Percentiles rank a stretch among this genome's conserved stretches.
phyloP scores from a whole-genome alignment of 768 basidiomycete species.

The Kwoniella bestiolae region DNA sequence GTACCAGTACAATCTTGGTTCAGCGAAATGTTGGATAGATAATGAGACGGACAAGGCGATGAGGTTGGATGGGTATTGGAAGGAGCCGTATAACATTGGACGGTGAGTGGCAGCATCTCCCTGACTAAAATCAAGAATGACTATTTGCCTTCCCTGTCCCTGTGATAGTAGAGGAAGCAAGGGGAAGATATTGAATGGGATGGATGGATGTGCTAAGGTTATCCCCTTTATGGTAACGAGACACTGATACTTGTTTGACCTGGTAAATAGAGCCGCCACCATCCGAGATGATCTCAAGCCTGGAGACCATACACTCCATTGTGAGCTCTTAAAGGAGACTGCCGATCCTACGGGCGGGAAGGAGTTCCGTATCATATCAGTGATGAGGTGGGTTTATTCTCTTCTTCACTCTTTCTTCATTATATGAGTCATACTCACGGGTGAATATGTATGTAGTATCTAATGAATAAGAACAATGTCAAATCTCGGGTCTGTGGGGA shows the following conservation, averaged over 20 bases:
- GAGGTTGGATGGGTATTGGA: slow-evolving; percentile 48
- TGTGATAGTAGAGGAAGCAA: too few species aligned
- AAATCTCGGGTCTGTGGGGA: too few species aligned
- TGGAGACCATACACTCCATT: slow-evolving; percentile 48
- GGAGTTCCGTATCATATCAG: slow-evolving; percentile 52
- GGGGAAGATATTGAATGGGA: too few species aligned
- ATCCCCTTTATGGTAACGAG: too few species aligned
- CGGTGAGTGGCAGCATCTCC: slow-evolving; percentile 22
- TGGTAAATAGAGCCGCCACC: slow-evolving; percentile 22
- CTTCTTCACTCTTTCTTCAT: too few species aligned
- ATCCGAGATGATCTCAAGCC: slow-evolving; percentile 31
- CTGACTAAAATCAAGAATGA: too few species aligned
- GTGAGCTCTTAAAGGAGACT: slow-evolving; percentile 44
- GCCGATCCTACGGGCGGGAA: slow-evolving; percentile 49
- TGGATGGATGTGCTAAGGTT: too few species aligned
- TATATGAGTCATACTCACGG: too few species aligned
- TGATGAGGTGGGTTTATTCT: slow-evolving; percentile 53
- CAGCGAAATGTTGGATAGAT: slow-evolving; percentile 52
- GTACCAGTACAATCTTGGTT: slow-evolving; percentile 41
- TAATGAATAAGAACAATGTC: too few species aligned
- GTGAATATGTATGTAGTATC: too few species aligned
- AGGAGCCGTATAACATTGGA: slow-evolving; percentile 38
- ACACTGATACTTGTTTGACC: too few species aligned
- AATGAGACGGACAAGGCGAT: slow-evolving; percentile 29
- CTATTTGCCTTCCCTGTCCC: too few species aligned